Base-by-base conservation (phyloP, 441 rosid genomes). In the Geranium incanum region DNA sequence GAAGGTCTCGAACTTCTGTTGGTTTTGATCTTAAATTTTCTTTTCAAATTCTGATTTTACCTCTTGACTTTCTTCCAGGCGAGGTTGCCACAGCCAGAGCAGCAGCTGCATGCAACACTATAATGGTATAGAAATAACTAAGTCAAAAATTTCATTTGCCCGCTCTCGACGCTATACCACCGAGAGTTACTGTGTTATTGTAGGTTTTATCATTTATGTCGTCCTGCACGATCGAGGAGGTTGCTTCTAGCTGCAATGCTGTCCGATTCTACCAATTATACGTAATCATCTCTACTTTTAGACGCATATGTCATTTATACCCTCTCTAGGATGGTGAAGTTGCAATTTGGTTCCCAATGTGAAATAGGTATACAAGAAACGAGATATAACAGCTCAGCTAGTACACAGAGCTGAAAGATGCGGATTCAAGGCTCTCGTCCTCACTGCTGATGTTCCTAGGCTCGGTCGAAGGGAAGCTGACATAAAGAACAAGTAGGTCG, bases 21-120 rank as follows among this genome's bases (percentile, higher is more conserved):
- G 21, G 62, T 5, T 16, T 65, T 1, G 68, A 36, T 19, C 21
- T 39, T 15, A 37, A 7, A 21, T 21, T 21, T 21, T 21, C 21
- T 21, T 21, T 21, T 21, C 21, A 21, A 21, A 21, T 55, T 55
- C 18, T 55, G 62, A 55, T 55, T 15, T 55, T 55, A 15, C 8
- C 1, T 55, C 62, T 55, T 55, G 37, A 68, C 71, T 66, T n/a
- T 72, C 18, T 55, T 16, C 19, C 85, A 94, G 97, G 99, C n/a
- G 99, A 94, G 80, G 84, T 79, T 69, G 97, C 97, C 72, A 94
- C 96, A 6, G 94, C 97, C 15, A 86, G 98, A 76, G 98, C 97
- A 73, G 89, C 97, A 74, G 84, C 96, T 9, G 89, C 90, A 66
- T 90, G 93, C 36, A 86, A 84, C 78, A 94, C 99, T 21, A 90